Base-by-base conservation (phyloP, 2,329 filamentous ascomycete genomes). In the Aspergillaceae sp. region DNA sequence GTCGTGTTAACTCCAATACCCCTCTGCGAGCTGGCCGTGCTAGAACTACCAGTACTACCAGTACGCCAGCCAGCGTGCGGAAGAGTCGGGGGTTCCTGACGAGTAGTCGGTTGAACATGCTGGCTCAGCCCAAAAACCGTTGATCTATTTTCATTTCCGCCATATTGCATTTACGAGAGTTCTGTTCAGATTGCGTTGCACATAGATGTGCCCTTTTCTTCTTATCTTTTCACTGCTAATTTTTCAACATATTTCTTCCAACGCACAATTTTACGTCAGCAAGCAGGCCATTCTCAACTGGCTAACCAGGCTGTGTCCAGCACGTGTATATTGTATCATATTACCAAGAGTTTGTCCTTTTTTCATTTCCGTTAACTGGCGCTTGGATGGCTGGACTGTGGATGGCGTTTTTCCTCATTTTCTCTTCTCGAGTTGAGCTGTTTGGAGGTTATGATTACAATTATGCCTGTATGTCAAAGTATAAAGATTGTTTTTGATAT, bases 61-160 rank as follows among this genome's bases (percentile, higher is more conserved):
- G 19, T 47, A 38, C 36, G 2, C 36, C 36, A 5, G 36, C n/a
- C 4, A 38, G 36, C n/a, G 19, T 38, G 19, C 8, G 19, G 36
- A 42, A 67, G 56, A 46, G 54, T 47, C 28, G 60, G 56, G 19
- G 54, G 58, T 11, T 64, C 11, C 57, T 74, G 43, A 74, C 66
- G 45, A 56, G 73, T 53, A 72, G 68, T 48, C 68, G 72, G 29
- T 56, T 75, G 55, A 73, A 74, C 48, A 66, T 73, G 65, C 62
- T 75, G 32, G 61, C 70, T 10, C 67, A 67, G 47, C 72, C 72
- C 2, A 75, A 74, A 58, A 54, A 61, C 35, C 66, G 66, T 29
- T 47, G n/a, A 41, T 41, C 28, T 27, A 32, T 29, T 29, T 11
- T 29, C 40, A 41, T 29, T 32, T 32, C 2, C 6, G 8, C 8